phyloP scores from a whole-genome alignment of 352 stramenopile genomes.

The Phytophthora brassicae region DNA sequence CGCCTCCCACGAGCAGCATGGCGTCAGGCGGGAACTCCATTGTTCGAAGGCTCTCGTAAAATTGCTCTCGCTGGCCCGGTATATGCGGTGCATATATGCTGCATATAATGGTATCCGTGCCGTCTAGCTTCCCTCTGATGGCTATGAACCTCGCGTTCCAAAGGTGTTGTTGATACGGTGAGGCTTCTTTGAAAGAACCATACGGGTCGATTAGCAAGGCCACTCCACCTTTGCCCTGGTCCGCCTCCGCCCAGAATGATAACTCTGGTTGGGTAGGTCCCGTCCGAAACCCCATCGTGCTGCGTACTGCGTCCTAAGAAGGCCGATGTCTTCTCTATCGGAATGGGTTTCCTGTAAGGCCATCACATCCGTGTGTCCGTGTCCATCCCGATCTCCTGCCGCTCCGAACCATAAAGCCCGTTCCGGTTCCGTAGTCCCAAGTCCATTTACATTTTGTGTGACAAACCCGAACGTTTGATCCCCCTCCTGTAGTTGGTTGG shows the following conservation, averaged over 20 bases:
- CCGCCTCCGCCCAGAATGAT: neutral
- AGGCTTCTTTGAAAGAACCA: neutral
- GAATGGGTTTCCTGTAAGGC: slow-evolving; percentile 1
- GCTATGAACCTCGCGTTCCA: neutral
- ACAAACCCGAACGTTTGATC: slow-evolving; percentile 1
- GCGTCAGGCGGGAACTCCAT: neutral
- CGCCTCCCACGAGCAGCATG: neutral
- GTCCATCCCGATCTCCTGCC: neutral
- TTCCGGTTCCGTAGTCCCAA: neutral
- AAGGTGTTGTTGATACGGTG: neutral
- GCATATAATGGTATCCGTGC: neutral
- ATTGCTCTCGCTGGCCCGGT: neutral
- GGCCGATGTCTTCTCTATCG: neutral
- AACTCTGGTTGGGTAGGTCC: neutral
- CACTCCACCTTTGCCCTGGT: neutral
- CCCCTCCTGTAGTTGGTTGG: no score
- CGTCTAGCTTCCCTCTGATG: neutral
- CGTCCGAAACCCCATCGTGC: slow-evolving; percentile 1
- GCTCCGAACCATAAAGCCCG: neutral
- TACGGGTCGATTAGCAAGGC: neutral
- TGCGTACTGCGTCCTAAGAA: neutral
- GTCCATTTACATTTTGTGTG: slow-evolving; percentile 7
- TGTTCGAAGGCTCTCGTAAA: neutral
- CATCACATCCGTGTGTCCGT: neutral
- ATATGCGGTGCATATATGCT: neutral